Conservation (phyloP, 1,284 basidiomycete species). For the Uromyces viciae-fabae region DNA sequence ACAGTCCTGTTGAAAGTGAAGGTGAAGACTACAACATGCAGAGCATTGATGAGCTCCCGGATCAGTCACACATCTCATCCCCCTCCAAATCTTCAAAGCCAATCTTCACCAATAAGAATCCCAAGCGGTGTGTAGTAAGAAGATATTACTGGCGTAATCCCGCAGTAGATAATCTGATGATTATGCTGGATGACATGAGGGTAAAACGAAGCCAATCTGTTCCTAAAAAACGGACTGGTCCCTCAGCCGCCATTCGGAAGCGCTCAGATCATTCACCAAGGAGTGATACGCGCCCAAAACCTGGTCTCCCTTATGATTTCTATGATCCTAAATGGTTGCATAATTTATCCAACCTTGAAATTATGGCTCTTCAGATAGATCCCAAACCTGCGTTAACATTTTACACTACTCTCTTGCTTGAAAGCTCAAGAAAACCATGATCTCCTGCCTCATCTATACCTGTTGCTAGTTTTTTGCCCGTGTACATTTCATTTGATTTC, state of each 20-base stretch:
- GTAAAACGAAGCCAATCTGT: neutral
- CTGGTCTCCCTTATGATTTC: neutral
- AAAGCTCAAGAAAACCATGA: too few species aligned
- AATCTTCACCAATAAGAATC: neutral
- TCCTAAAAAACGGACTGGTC: constrained; percentile 8
- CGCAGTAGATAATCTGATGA: constrained; percentile 9
- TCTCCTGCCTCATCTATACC: too few species aligned
- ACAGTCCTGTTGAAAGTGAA: neutral
- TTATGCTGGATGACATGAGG: neutral
- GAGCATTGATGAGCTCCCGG: neutral
- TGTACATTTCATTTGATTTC: too few species aligned
- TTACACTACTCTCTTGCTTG: neutral
- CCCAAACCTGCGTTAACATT: neutral
- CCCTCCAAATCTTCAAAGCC: neutral
- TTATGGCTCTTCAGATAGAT: neutral
- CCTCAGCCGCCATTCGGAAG: neutral
- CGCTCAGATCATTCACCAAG: neutral
- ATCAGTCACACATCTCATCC: neutral
- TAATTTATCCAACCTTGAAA: neutral
- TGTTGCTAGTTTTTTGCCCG: too few species aligned
- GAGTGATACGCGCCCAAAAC: neutral
- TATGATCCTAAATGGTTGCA: neutral
- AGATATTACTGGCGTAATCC: constrained; percentile 3
- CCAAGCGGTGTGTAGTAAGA: neutral
- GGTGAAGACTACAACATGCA: too few species aligned